Percentiles rank a stretch among this genome's conserved stretches.
These are phyloP conservation scores for Termitomyces sp. DNA, from an alignment of 768 basidiomycete genomes.

Conservation along the genomic window DNA sequence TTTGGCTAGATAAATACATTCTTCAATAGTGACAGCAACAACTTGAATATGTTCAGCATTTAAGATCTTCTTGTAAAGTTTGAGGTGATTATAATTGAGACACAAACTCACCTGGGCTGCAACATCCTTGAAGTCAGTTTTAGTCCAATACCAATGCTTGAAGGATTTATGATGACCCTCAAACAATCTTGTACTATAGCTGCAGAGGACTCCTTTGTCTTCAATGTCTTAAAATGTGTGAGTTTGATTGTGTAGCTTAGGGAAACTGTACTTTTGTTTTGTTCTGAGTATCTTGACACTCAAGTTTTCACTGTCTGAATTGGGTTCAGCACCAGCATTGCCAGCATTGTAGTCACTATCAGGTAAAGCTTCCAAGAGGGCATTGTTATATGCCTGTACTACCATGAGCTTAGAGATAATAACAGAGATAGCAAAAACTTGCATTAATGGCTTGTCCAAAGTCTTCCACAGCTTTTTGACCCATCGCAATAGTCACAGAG, in stretches of 20 bases:
- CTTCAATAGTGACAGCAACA: too few relatives aligned
- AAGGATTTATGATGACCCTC: slow-evolving; percentile 27
- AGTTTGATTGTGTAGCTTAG: too few relatives aligned
- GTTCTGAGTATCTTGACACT: too few relatives aligned
- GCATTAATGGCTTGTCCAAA: slow-evolving; percentile 23
- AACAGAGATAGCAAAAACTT: neutral
- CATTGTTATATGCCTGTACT: neutral
- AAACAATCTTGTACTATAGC: slow-evolving; percentile 13
- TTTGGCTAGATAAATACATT: too few relatives aligned
- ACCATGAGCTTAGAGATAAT: neutral
- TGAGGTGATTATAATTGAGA: too few relatives aligned
- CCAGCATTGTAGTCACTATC: too few relatives aligned
- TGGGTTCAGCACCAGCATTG: too few relatives aligned
- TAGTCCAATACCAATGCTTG: slow-evolving; percentile 21
- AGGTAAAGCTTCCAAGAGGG: neutral
- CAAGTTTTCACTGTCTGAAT: too few relatives aligned
- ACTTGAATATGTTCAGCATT: too few relatives aligned
- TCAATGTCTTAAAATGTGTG: slow-evolving; percentile 26
- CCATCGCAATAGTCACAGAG: slow-evolving; percentile 23
- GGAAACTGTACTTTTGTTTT: slow-evolving; percentile 24
- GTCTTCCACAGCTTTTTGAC: slow-evolving; percentile 14
- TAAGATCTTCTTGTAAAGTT: neutral
- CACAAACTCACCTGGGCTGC: slow-evolving; percentile 22
- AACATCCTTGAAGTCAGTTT: slow-evolving; percentile 31
- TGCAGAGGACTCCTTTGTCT: slow-evolving; percentile 19